Percentiles rank a stretch among this genome's conserved stretches.
Evolutionary conservation across 202 grass and related monocot species (phyloP).

Genomic region (Setaria viridis): DNA sequence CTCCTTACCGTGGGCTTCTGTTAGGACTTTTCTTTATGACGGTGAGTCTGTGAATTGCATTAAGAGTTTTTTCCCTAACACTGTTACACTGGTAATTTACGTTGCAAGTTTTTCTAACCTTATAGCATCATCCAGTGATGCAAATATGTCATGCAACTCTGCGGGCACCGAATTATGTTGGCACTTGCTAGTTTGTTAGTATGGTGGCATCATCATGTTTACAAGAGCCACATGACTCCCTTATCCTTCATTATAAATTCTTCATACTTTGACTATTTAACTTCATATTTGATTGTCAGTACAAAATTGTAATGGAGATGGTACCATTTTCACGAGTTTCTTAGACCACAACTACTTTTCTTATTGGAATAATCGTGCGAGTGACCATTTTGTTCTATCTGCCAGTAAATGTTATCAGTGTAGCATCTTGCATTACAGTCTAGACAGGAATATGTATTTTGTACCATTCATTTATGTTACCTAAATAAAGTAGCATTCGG

Average conservation of each 20-base stretch:
- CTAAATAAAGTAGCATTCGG: not conserved
- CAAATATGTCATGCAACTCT: conserved; percentile 29
- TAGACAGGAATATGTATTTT: not conserved
- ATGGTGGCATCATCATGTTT: conserved; percentile 7
- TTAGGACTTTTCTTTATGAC: conserved; percentile 99
- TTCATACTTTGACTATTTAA: conserved; percentile 30
- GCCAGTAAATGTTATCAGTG: conserved; percentile 6
- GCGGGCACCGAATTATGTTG: conserved; percentile 14
- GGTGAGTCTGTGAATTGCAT: conserved; percentile 54
- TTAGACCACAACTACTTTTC: conserved; percentile 1
- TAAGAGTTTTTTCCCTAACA: conserved; percentile 28
- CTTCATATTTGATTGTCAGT: conserved; percentile 21
- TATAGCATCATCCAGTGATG: conserved; percentile 2
- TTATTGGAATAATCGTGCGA: not conserved
- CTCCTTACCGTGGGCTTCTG: conserved; percentile 96
- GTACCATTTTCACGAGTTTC: not conserved
- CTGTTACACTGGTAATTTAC: conserved; percentile 31
- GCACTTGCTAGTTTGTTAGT: conserved; percentile 28
- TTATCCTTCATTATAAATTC: conserved; percentile 16
- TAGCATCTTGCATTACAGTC: not conserved
- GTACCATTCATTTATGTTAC: not conserved
- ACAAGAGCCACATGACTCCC: not conserved
- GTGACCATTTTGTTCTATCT: conserved; percentile 11
- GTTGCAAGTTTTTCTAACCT: conserved; percentile 25
- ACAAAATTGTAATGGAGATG: not conserved